These are phyloP conservation scores for Stipa capillata DNA, from an alignment of 176 grass and related monocot species.

Conservation along the genomic window DNA sequence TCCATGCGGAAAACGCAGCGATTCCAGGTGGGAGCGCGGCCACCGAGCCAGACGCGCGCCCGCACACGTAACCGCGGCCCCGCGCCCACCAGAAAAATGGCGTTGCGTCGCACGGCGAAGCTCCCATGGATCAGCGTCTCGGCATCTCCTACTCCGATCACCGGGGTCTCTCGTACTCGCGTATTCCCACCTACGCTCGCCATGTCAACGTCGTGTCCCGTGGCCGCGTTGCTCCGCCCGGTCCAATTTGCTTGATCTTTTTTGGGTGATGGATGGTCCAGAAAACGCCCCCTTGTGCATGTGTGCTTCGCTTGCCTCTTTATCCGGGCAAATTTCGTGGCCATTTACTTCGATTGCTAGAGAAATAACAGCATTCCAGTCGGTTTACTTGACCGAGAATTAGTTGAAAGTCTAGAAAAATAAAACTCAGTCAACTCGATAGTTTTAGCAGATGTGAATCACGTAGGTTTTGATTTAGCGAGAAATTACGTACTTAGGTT, in stretches of 20 bases:
- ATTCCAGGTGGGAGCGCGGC: background rate
- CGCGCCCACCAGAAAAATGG: background rate
- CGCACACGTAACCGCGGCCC: background rate
- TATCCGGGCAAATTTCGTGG: background rate
- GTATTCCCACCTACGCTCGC: background rate
- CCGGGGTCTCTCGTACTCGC: too few species aligned
- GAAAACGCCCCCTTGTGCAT: background rate
- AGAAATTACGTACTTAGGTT: too few species aligned
- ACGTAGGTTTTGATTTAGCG: too few species aligned
- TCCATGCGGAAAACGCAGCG: background rate
- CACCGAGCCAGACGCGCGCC: background rate
- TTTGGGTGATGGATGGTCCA: background rate
- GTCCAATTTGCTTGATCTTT: conserved; percentile 14
- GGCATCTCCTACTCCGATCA: background rate
- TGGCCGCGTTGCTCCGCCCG: background rate
- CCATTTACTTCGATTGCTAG: too few species aligned
- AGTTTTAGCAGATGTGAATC: too few species aligned
- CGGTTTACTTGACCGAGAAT: too few species aligned
- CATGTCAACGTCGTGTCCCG: background rate
- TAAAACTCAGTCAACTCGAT: too few species aligned
- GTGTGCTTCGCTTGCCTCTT: background rate
- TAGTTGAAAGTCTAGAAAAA: too few species aligned
- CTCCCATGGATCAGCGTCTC: background rate
- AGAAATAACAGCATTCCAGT: background rate
- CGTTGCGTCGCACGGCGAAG: background rate